These are phyloP conservation scores for Suillus subaureus DNA, from an alignment of 768 basidiomycete genomes.

Conservation along the genomic window DNA sequence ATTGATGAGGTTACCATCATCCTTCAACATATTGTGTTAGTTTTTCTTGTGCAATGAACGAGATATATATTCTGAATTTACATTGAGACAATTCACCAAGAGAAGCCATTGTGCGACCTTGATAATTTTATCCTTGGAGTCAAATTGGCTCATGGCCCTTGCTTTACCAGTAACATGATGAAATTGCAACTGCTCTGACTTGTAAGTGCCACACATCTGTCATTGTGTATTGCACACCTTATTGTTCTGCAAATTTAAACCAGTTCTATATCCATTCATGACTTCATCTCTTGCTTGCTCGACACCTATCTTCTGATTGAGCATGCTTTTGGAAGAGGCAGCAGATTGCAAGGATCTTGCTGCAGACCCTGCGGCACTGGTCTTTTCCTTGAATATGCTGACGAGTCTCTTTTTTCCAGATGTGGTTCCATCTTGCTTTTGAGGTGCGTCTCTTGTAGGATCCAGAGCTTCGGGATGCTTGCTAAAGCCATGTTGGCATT, in stretches of 20 bases:
- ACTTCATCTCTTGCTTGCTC: background rate
- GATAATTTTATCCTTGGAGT: background rate
- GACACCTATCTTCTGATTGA: background rate
- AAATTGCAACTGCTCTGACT: background rate
- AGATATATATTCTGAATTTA: background rate
- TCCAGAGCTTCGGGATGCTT: background rate
- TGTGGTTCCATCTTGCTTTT: background rate
- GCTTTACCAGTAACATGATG: background rate
- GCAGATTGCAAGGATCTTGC: background rate
- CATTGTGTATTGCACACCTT: background rate
- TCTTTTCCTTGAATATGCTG: background rate
- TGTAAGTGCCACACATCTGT: background rate
- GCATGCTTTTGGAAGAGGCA: background rate
- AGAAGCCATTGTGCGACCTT: background rate
- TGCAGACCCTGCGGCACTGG: background rate
- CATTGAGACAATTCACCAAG: background rate
- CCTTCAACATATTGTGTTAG: background rate
- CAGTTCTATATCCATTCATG: background rate
- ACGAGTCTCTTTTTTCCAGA: background rate
- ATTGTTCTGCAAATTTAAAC: background rate
- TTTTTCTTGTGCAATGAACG: background rate
- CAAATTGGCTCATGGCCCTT: background rate
- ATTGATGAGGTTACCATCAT: background rate
- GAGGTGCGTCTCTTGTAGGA: background rate
- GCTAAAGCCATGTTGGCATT: constrained; percentile 11